These are phyloP conservation scores for Mrakiaceae sp. DNA, from an alignment of 1,284 basidiomycete genomes.

Conservation along the genomic window DNA sequence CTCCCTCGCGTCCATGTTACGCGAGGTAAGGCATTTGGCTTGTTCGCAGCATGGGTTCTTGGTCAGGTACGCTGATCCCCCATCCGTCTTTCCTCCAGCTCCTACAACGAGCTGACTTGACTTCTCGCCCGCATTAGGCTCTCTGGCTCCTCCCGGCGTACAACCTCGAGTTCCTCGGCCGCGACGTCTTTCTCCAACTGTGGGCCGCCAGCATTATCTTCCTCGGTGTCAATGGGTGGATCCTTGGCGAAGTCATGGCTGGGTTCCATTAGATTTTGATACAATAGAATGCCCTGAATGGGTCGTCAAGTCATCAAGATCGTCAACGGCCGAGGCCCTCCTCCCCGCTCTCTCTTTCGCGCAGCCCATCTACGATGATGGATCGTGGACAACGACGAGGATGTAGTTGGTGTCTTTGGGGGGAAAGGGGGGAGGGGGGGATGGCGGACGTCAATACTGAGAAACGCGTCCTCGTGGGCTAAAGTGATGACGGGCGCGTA, in stretches of 20 bases:
- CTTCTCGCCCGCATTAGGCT: slow-evolving; percentile 37
- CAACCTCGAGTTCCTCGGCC: slow-evolving; percentile 72
- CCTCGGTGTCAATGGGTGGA: slow-evolving; percentile 61
- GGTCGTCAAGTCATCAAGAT: too few species aligned
- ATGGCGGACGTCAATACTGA: neutral
- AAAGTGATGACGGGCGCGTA: slow-evolving; percentile 31
- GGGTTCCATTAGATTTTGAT: neutral
- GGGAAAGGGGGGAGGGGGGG: neutral
- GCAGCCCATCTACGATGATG: neutral
- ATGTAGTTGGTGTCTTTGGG: slow-evolving; percentile 10
- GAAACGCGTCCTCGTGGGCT: too few species aligned
- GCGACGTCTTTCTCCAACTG: slow-evolving; percentile 56
- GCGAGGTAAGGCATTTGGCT: slow-evolving; percentile 35
- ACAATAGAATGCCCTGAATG: too few species aligned
- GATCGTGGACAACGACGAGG: slow-evolving; percentile 12
- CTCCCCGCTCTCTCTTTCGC: too few species aligned
- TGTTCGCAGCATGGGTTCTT: slow-evolving; percentile 56
- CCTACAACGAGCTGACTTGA: neutral
- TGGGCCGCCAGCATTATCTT: slow-evolving; percentile 71
- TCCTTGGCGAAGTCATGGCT: slow-evolving; percentile 46
- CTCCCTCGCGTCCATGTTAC: slow-evolving; percentile 54
- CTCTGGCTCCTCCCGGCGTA: slow-evolving; percentile 80
- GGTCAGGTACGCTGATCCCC: slow-evolving; percentile 41
- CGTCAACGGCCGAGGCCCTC: too few species aligned
- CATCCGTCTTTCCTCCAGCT: neutral